Percentiles rank a stretch among this genome's conserved stretches.
These are phyloP conservation scores for Fusarium sp. DNA, from an alignment of 2,329 filamentous ascomycete genomes.

Conservation along the genomic window DNA sequence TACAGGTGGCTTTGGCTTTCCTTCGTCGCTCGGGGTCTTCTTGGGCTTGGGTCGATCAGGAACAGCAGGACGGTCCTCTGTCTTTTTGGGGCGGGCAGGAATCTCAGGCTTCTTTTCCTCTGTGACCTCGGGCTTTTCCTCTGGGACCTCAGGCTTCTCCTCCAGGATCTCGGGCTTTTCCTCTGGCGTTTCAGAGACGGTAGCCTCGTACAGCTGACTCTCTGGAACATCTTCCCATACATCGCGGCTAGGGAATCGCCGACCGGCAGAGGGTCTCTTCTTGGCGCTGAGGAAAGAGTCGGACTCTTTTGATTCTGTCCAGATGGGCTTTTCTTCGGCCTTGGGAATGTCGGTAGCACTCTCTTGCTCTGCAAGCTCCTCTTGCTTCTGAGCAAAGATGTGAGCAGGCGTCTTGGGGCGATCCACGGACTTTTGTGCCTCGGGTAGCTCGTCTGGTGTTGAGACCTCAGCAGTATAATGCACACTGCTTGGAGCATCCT, in stretches of 20 bases:
- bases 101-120: slow-evolving; percentile 44
- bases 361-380: slow-evolving; percentile 72
- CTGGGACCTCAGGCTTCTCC: slow-evolving; percentile 31
- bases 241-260: slow-evolving; percentile 90
- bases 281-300: slow-evolving; percentile 57
- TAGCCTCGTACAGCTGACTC: slow-evolving; percentile 82
- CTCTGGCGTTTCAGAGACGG: slow-evolving; percentile 61
- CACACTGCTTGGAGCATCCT: slow-evolving; percentile 90
- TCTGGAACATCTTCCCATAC: slow-evolving; percentile 96
- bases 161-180: slow-evolving; percentile 43
- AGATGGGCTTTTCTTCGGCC: slow-evolving; percentile 53
- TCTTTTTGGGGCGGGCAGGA: slow-evolving; percentile 54
- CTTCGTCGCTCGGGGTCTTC: slow-evolving; percentile 52
- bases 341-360: slow-evolving; percentile 45
- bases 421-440: slow-evolving; percentile 48
- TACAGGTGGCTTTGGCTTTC: slow-evolving; percentile 55
- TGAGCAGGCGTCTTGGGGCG: slow-evolving; percentile 69
- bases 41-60: slow-evolving; percentile 68
- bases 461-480: slow-evolving; percentile 85
- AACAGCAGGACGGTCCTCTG: slow-evolving; percentile 58
- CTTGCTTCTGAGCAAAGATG: slow-evolving; percentile 74
- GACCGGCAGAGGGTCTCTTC: slow-evolving; percentile 66
- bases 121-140: slow-evolving; percentile 31
- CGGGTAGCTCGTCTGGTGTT: slow-evolving; percentile 70
- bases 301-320: slow-evolving; percentile 58